Evolutionary conservation across 139 green algal genomes (phyloP), one percentile per base, ranked within the genome.

Genomic region (Helicosporidium sp.): DNA sequence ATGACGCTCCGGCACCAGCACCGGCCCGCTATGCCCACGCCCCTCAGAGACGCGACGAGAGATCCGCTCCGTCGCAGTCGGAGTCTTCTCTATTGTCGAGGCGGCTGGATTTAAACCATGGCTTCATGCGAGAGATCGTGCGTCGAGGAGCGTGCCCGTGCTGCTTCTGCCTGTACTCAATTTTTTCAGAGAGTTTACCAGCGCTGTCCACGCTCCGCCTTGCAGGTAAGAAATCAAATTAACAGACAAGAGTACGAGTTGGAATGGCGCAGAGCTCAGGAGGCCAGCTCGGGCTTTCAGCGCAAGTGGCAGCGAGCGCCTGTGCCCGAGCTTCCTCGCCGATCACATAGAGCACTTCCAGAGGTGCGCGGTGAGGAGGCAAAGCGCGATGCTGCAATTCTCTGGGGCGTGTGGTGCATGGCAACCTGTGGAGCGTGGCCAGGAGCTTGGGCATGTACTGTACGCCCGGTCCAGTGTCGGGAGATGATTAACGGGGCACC

Each of bases 41-140:
- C 10, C 10, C 31, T 13, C 31, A 37, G 1, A 37, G 10, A 37
- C 31, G 31, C 10, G 31, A 37, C 34, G 5, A 26, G 52, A 5
- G 53, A 60, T n/a, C n/a, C n/a, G n/a, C n/a, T n/a, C n/a, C n/a
- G n/a, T n/a, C n/a, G 12, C 44, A 29, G 7, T 60, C 44, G 53
- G 33, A 60, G 27, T 44, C 52, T 15, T 44, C 42, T 1, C 6
- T 53, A 35, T 5, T 49, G 0, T 44, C 53, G 43, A 13, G 34
- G 37, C 34, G 53, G 3, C 35, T 60, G 16, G 28, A 60, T 36
- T 41, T 60, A 16, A 20, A 26, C 16, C 53, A 60, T 20, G 53
- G 53, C 16, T 60, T 60, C 27, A 24, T 53, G 44, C 31, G 24
- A 7, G 53, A 60, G 2, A 60, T 60, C 31, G 53, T 60, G 45